Base-by-base conservation (phyloP, 2,329 filamentous ascomycete species). In the Cercospora citrullina region DNA sequence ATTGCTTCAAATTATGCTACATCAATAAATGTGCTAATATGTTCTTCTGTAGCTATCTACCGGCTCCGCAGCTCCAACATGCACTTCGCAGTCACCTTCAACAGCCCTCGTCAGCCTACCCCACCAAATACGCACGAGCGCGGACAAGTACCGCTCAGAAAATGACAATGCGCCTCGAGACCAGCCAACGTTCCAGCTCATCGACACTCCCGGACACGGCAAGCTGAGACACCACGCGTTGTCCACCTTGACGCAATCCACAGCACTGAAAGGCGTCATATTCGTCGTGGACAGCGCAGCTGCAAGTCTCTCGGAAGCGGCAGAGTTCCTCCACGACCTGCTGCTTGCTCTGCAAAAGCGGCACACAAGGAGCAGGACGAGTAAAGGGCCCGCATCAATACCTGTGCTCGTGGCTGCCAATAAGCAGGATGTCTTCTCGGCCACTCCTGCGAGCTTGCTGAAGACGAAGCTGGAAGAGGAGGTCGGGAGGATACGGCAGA, bases 351-450 rank as follows among this genome's bases (percentile, higher is more conserved):
- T 99, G 67, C 95, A 98, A 82, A 91, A 90, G 80, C 86, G 90
- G 58, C 86, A 88, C 60, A 86, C 87, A 31, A 80, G 80, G 68
- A 79, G 81, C 45, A 88, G 85, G 70, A 84, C 85, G 1, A 83
- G 85, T 57, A 89, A 88, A 73, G 84, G 83, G 0, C 85, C 87
- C 0, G 81, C 83, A 23, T 84, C 87, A 23, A 85, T 95, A 8
- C 89, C 91, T 0, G 85, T 99, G 7, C 85, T 99, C 39, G 84
- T 99, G 36, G 94, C 93, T 1, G 94, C 93, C 64, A 99, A 98
- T 81, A 99, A 99, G 85, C 87, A 93, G 77, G 95, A 99, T 79
- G 85, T 99, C 0, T 99, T 99, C 78, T 97, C 95, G 0, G 93
- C 94, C 7, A 82, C 97, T 62, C 95, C 95, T 0, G 87, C 91